Evolutionary conservation across 768 basidiomycete species (phyloP), one percentile per base, ranked within the genome.

Genomic region (Leccinum truebloodii): DNA sequence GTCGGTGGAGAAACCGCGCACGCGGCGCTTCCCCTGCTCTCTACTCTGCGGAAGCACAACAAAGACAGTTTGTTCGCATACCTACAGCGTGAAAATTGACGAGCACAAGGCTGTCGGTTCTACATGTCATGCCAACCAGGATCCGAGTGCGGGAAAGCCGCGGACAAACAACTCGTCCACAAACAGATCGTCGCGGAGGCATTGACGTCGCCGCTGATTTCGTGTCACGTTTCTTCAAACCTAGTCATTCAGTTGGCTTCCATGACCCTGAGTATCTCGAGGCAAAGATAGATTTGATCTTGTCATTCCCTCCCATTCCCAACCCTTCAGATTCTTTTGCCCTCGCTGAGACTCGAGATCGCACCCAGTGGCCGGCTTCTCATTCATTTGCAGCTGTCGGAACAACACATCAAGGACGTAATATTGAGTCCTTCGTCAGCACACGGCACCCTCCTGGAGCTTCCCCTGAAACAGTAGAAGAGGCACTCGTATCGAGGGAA

Each of bases 1-100:
- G 94, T 95, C 1, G 94, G 94, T 0, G 94, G 91, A 3, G 94
- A 95, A 60, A 88, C 88, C 0, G 90, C 88, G 0, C 80, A 83
- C 39, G 86, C 82, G 18, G 83, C 88, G 8, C 64, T 90, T 4
- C 87, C 91, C 1, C 70, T 90, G 1, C 81, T 97, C 44, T 76
- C 79, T 46, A 68, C 74, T 13, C 78, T 95, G 26, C 83, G 94
- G 18, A 72, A 73, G 10, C 81, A 82, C 61, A 89, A 90, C 67
- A 89, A 87, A 62, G 95, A 92, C 3, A 79, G 83, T 8, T 75
- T 97, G 12, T 85, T 97, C 64, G 87, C 83, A 20, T 96, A 28
- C 28, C 1, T 8, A 97, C 75, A 90, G 87, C 54, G 92, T 93
- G 24, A 92, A 95, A 73, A 93, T 90, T 10, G 86, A 93, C 64